Evolutionary conservation across 805 yeast genomes (phyloP), one percentile per base, ranked within the genome.

Genomic region (Candida ascalaphidarum): DNA sequence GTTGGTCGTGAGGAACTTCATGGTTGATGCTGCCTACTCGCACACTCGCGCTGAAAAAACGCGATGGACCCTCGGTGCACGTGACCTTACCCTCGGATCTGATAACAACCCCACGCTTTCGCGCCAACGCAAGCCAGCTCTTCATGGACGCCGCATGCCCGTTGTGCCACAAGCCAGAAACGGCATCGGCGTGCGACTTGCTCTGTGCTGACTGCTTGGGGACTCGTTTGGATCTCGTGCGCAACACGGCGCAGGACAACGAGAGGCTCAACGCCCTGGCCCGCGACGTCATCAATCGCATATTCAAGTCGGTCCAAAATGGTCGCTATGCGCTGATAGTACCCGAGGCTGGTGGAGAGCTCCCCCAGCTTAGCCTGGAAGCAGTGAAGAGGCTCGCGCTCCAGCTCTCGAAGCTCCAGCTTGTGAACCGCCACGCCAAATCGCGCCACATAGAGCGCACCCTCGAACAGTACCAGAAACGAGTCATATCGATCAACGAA

Each of bases 1-100:
- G 56, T 92, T 92, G 9, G 96, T 83, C n/a, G 98, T 89, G 16
- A 92, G 62, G 46, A 89, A 76, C 60, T 92, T 89, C 98, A 89
- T 89, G n/a, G n/a, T n/a, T n/a, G n/a, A n/a, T n/a, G n/a, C n/a
- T n/a, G n/a, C n/a, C n/a, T n/a, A n/a, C n/a, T n/a, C n/a, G n/a
- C n/a, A n/a, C n/a, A n/a, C n/a, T n/a, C n/a, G n/a, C n/a, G n/a
- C n/a, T n/a, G n/a, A n/a, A n/a, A n/a, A n/a, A n/a, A n/a, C n/a
- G n/a, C n/a, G n/a, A n/a, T n/a, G n/a, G n/a, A n/a, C n/a, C n/a
- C n/a, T n/a, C n/a, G n/a, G n/a, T n/a, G n/a, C n/a, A n/a, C n/a
- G n/a, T n/a, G n/a, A n/a, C n/a, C n/a, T n/a, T n/a, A n/a, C n/a
- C n/a, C n/a, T n/a, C n/a, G n/a, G n/a, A n/a, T n/a, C n/a, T n/a